phyloP scores from a whole-genome alignment of 352 stramenopile species.

The Elongisporangium prolatum region DNA sequence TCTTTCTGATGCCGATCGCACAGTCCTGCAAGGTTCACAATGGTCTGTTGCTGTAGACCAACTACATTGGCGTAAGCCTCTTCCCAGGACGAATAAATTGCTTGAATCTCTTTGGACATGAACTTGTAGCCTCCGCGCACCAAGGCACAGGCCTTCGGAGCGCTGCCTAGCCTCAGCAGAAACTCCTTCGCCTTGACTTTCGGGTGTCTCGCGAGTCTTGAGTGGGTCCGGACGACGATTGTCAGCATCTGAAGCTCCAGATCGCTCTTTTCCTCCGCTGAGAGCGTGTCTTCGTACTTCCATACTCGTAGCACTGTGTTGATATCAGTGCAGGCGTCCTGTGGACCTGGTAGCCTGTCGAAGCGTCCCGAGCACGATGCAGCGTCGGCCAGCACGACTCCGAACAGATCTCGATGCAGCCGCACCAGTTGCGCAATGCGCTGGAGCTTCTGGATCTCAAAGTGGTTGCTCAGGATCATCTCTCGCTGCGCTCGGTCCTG shows the following conservation, averaged over 20 bases:
- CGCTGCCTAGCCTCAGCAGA: conserved; percentile 50
- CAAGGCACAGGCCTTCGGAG: conserved; percentile 1
- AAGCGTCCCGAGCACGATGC: conserved; percentile 24
- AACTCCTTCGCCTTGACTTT: conserved; percentile 64
- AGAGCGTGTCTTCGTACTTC: conserved; percentile 35
- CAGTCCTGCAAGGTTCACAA: conserved; percentile 44
- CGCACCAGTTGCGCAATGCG: conserved; percentile 36
- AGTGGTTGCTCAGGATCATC: conserved; percentile 62
- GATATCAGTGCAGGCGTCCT: conserved; percentile 32
- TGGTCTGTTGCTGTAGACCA: conserved; percentile 71
- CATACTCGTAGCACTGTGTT: conserved; percentile 42
- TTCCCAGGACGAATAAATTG: conserved; percentile 45
- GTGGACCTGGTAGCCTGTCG: conserved; percentile 48
- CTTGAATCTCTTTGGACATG: conserved; percentile 25
- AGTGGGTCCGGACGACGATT: conserved; percentile 54
- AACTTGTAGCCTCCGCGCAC: conserved; percentile 4
- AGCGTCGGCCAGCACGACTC: conserved; percentile 31
- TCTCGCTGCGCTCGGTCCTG: conserved; percentile 45
- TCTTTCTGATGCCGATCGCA: conserved; percentile 45
- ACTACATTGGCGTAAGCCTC: conserved; percentile 75
- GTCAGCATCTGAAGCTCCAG: conserved; percentile 60
- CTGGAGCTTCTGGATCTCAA: conserved; percentile 68
- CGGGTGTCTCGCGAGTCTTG: conserved; percentile 50
- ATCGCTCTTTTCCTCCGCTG: conserved; percentile 17
- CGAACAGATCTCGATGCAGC: conserved; percentile 60